phyloP scores from a whole-genome alignment of 2,329 filamentous ascomycete genomes.

The Malbranchea zuffiana region DNA sequence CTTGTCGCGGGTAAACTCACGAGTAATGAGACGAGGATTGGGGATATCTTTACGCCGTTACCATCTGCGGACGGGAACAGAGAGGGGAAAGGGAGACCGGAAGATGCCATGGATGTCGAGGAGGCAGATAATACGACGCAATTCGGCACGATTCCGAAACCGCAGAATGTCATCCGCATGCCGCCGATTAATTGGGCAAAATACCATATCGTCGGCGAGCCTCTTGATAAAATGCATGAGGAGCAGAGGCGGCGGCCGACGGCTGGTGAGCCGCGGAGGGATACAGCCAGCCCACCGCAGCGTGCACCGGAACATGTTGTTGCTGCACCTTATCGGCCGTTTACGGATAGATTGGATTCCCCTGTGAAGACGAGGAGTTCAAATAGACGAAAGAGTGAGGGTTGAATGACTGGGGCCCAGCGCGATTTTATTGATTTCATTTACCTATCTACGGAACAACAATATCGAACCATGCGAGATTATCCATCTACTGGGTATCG shows the following conservation, averaged over 20 bases:
- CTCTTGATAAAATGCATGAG: constrained; percentile 71
- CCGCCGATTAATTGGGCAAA: constrained; percentile 91
- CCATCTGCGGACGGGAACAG: constrained; percentile 29
- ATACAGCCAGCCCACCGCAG: constrained; percentile 19
- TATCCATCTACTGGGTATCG: not conserved
- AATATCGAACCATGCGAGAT: not conserved
- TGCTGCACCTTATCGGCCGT: constrained; percentile 50
- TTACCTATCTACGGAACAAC: no score
- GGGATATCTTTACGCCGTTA: constrained; percentile 28
- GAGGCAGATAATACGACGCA: constrained; percentile 13
- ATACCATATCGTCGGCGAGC: constrained; percentile 78
- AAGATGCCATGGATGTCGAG: constrained; percentile 11
- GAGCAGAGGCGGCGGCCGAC: constrained; percentile 60
- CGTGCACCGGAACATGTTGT: constrained; percentile 42
- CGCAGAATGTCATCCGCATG: constrained; percentile 73
- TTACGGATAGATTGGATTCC: constrained; percentile 41
- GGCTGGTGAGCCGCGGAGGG: constrained; percentile 31
- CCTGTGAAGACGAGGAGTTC: constrained; percentile 22
- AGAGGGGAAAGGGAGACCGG: constrained; percentile 23
- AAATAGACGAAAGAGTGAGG: constrained; percentile 27
- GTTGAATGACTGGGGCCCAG: not conserved
- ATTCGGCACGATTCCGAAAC: constrained; percentile 59
- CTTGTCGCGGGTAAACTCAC: constrained; percentile 52
- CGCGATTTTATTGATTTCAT: no score
- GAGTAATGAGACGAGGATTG: constrained; percentile 30